Evolutionary conservation across 768 basidiomycete genomes (phyloP).

Genomic region (Macrolepiota albuminosa): DNA sequence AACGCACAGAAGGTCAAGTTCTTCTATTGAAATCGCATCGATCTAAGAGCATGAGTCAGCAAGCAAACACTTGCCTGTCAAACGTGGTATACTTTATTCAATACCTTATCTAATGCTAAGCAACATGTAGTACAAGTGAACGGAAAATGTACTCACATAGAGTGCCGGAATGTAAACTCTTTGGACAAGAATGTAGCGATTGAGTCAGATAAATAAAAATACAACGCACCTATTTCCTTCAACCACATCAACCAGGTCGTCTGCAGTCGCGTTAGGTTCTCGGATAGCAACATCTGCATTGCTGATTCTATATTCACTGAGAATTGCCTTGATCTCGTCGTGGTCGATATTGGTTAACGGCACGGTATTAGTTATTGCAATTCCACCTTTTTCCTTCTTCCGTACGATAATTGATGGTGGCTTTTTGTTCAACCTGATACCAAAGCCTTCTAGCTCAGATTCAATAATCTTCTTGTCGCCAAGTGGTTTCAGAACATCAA

Average conservation of each 20-base stretch:
- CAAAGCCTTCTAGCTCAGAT: slow-evolving; percentile 94
- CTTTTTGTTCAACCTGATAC: slow-evolving; percentile 92
- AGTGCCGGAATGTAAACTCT: slow-evolving; percentile 93
- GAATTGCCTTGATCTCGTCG: slow-evolving; percentile 92
- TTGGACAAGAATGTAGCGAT: neutral
- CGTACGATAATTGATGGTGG: slow-evolving; percentile 84
- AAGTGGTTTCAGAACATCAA: slow-evolving; percentile 97
- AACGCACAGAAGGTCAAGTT: slow-evolving; percentile 84
- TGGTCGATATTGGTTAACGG: slow-evolving; percentile 94
- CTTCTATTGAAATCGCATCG: slow-evolving; percentile 97
- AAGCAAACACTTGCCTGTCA: neutral
- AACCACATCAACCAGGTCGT: slow-evolving; percentile 95
- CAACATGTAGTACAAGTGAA: neutral
- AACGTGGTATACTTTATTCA: slow-evolving; percentile 65
- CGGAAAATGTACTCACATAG: slow-evolving; percentile 55
- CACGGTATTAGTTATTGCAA: slow-evolving; percentile 95
- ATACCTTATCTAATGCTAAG: slow-evolving; percentile 38
- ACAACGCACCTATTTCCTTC: slow-evolving; percentile 83
- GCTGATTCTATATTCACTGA: slow-evolving; percentile 88
- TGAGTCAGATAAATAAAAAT: neutral
- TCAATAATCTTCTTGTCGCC: slow-evolving; percentile 93
- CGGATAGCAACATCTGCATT: slow-evolving; percentile 92
- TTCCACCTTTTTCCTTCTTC: slow-evolving; percentile 87
- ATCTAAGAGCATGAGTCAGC: slow-evolving; percentile 45
- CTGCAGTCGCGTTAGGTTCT: slow-evolving; percentile 86